Base-by-base conservation (phyloP, 169 alveolate species). In the Plasmodium vinckei region DNA sequence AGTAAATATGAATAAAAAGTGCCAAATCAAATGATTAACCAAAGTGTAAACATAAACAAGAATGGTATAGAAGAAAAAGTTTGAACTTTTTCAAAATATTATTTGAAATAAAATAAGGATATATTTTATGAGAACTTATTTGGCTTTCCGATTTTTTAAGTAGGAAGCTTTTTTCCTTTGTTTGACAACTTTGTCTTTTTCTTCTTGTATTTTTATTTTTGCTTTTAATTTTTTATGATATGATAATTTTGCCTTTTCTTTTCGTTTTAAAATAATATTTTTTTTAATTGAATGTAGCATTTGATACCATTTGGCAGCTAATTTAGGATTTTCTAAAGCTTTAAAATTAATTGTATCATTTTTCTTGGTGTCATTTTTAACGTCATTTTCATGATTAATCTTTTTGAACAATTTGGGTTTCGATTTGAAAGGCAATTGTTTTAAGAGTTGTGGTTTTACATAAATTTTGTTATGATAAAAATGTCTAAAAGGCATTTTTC, bases 401-500 rank as follows among this genome's bases (percentile, higher is more conserved):
- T 82, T 82, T 54, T 57, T 82, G 13, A 67, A 82, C 17, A 68
- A 17, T 54, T 97, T 97, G 7, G 97, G 95, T 70, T 95, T 94
- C 0, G 97, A 91, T 72, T 95, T 94, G 87, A 95, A 97, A 1
- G 99, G 98, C 17, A 97, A 87, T 54, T 94, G 94, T 59, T 92
- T 93, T 57, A 96, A 87, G 64, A 97, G 87, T 33, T 91, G 93
- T 86, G 95, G 95, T 54, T 98, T 97, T 5, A 97, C 93, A 23
- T 92, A 94, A 42, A 97, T 92, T 64, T 96, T 95, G 39, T 94
- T 94, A 17, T 82, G 84, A 53, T 82, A 82, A 7, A 82, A 82
- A 82, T 82, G 90, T 21, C 90, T 56, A 27, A 82, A 82, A 51
- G 96, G 96, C 25, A 93, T 95, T 51, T 93, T 88, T 72, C 95